These are phyloP conservation scores for Sugiyamaella mastotermitis DNA, from an alignment of 805 yeast species.

Conservation along the genomic window DNA sequence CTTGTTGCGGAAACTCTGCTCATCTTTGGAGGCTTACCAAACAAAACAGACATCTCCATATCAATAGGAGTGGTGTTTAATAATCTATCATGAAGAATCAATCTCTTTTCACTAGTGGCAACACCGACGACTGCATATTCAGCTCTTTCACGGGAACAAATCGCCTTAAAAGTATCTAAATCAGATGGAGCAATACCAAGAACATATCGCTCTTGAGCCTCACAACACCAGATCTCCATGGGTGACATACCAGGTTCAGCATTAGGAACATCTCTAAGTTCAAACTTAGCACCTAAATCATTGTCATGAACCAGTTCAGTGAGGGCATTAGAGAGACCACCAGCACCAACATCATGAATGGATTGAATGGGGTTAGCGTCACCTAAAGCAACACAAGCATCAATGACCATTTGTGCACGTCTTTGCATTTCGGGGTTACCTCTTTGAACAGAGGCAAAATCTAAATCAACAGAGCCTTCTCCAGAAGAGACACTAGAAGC, in stretches of 20 bases:
- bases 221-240: conserved; percentile 99
- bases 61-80: conserved; percentile 86
- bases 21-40: conserved; percentile 97
- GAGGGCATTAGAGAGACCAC: conserved; percentile 94
- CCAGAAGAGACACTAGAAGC: conserved; percentile 97
- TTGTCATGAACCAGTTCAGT: conserved; percentile 98
- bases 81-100: conserved; percentile 72
- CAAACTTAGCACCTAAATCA: conserved; percentile 89
- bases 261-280: conserved; percentile 81
- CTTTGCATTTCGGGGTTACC: conserved; percentile 99
- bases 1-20: conserved; percentile 65
- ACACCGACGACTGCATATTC: conserved; percentile 93
- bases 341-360: conserved; percentile 99
- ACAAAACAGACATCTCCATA: conserved; percentile 87
- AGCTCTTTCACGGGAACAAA: conserved; percentile 93
- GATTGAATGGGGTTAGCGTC: conserved; percentile 77
- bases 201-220: conserved; percentile 97
- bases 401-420: conserved; percentile 97
- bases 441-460: conserved; percentile 98
- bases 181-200: conserved; percentile 82
- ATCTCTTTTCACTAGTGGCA: conserved; percentile 82
- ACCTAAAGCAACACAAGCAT: conserved; percentile 84
- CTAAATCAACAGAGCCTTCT: conserved; percentile 92
- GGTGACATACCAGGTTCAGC: conserved; percentile 99
- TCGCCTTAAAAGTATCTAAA: conserved; percentile 60